Percentiles rank a stretch among this genome's conserved stretches.
These are phyloP conservation scores for Psidium guajava DNA, from an alignment of 345 rosid species.

Conservation along the genomic window DNA sequence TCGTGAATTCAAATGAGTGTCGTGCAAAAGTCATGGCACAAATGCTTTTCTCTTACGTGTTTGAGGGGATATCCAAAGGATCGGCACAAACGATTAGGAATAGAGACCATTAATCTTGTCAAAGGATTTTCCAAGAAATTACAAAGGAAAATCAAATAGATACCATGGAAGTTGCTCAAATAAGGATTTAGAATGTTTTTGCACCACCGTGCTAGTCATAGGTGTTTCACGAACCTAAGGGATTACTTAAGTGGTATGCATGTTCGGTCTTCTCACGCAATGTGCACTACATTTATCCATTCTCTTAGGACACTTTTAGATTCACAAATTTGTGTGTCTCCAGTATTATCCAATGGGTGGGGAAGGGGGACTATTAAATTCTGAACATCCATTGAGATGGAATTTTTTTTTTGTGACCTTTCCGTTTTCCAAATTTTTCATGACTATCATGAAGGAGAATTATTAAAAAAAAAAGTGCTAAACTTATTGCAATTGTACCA, in stretches of 20 bases:
- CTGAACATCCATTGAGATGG: neutral
- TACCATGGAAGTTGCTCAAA: no score
- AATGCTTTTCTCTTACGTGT: no score
- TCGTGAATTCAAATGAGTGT: no score
- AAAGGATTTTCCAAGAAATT: no score
- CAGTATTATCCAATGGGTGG: neutral
- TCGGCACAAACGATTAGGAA: no score
- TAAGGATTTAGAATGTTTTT: no score
- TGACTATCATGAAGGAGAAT: neutral
- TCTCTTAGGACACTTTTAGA: neutral
- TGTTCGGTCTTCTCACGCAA: neutral
- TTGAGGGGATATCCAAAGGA: no score
- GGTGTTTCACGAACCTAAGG: neutral
- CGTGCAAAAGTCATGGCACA: no score
- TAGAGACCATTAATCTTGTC: no score
- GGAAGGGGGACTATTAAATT: neutral
- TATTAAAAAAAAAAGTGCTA: no score
- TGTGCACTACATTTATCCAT: neutral
- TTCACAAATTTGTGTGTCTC: neutral
- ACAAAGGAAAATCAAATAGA: no score
- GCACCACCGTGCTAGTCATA: neutral
- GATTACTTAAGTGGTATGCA: neutral
- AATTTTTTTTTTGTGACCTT: neutral
- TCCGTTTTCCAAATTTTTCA: neutral
- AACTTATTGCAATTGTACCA: no score